Conservation (phyloP, 2,329 filamentous ascomycete species). For the Ceratocystis ficicola region DNA sequence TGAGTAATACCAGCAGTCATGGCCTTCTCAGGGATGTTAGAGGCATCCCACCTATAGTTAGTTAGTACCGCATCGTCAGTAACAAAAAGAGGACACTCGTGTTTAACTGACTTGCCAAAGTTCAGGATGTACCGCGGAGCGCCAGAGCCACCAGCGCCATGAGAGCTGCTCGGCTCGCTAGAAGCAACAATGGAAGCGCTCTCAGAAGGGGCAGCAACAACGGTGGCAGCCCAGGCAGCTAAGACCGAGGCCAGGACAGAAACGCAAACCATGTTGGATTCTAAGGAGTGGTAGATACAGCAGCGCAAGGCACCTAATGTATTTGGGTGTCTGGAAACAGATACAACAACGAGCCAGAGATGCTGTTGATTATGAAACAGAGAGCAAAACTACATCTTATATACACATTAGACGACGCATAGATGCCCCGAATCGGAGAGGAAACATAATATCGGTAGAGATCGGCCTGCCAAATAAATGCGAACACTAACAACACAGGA, state of each 20-base stretch:
- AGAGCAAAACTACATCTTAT: not conserved
- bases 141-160: not conserved
- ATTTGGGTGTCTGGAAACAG: not conserved
- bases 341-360: not conserved
- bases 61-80: not conserved
- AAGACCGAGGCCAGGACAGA: not conserved
- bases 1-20: conserved; percentile 35
- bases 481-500: too few relatives aligned
- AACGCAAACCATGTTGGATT: not conserved
- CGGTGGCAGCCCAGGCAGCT: not conserved
- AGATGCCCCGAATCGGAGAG: too few relatives aligned
- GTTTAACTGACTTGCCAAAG: not conserved
- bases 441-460: too few relatives aligned
- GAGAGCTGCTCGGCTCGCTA: not conserved
- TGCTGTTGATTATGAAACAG: not conserved
- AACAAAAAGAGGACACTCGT: not conserved
- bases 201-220: not conserved
- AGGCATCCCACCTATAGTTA: not conserved
- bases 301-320: not conserved
- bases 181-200: not conserved
- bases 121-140: not conserved
- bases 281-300: not conserved
- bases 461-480: too few relatives aligned
- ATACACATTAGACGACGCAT: not conserved
- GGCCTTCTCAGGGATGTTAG: not conserved